Evolutionary conservation across 176 grass and related monocot genomes (phyloP).

Genomic region (Pontederia paniculata): DNA sequence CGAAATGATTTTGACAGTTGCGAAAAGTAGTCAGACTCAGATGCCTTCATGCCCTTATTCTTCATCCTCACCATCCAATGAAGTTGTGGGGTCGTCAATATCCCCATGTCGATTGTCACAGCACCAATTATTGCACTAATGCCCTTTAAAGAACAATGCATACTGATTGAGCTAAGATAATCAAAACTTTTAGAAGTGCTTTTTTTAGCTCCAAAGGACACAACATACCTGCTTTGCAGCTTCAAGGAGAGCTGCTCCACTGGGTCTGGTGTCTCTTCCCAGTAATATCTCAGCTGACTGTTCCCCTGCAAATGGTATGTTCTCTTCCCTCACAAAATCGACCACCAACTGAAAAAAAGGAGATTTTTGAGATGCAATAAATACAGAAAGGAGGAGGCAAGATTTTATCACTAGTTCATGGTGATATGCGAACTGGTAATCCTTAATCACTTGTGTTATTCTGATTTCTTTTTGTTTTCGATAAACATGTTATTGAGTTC

Average conservation of each 20-base stretch:
- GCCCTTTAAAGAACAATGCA: conserved; percentile 33
- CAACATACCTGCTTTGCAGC: conserved; percentile 47
- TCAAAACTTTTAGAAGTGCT: conserved; percentile 2
- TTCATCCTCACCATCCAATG: conserved; percentile 86
- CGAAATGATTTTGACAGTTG: conserved; percentile 67
- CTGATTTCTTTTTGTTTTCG: too few species aligned
- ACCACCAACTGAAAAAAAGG: conserved; percentile 45
- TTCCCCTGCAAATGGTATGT: conserved; percentile 35
- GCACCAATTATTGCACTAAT: conserved; percentile 58
- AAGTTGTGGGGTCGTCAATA: conserved; percentile 80
- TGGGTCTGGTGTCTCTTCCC: conserved; percentile 84
- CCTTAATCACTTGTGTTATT: too few species aligned
- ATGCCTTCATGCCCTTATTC: conserved; percentile 48
- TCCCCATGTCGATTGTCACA: conserved; percentile 55
- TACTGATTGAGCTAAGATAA: not conserved
- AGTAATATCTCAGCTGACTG: conserved; percentile 54
- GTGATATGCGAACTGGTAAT: too few species aligned
- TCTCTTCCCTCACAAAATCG: conserved; percentile 52
- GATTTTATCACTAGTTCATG: too few species aligned
- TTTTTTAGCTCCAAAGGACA: conserved; percentile 12
- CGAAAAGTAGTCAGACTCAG: conserved; percentile 60
- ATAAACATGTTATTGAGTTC: too few species aligned
- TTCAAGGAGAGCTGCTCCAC: conserved; percentile 61
- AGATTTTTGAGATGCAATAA: not conserved
- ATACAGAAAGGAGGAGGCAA: too few species aligned